phyloP scores from a whole-genome alignment of 75 land plant species.

The Cupressus sempervirens region DNA sequence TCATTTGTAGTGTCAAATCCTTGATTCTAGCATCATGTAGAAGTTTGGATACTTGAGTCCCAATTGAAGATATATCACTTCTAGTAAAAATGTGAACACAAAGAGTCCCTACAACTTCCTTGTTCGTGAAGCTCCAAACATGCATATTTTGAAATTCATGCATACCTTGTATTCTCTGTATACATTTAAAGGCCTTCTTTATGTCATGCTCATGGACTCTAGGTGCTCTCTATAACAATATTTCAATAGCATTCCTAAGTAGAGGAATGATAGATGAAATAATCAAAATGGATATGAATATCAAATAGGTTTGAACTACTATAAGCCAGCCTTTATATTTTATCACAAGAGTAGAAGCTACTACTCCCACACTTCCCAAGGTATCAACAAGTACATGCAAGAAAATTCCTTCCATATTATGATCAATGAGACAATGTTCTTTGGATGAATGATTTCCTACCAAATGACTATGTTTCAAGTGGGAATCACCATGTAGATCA shows the following conservation, averaged over 20 bases:
- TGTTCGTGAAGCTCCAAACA: constrained; percentile 85
- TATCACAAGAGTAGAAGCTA: constrained; percentile 82
- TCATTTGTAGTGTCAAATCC: constrained; percentile 83
- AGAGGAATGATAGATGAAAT: constrained; percentile 80
- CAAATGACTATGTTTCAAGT: constrained; percentile 17
- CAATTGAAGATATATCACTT: constrained; percentile 41
- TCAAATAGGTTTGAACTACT: constrained; percentile 92
- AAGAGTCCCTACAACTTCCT: constrained; percentile 70
- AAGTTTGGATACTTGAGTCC: constrained; percentile 29
- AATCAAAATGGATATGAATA: constrained; percentile 83
- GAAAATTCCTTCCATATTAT: constrained; percentile 96
- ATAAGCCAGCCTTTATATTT: constrained; percentile 90
- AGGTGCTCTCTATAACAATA: constrained; percentile 86
- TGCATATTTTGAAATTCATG: constrained; percentile 60
- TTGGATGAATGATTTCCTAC: constrained; percentile 9
- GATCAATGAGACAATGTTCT: constrained; percentile 68
- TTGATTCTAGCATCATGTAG: constrained; percentile 64
- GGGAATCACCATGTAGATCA: constrained; percentile 11
- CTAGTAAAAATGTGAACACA: constrained; percentile 60
- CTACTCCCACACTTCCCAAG: constrained; percentile 97
- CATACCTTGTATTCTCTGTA: constrained; percentile 56
- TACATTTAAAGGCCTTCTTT: constrained; percentile 39
- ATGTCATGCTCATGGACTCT: constrained; percentile 57
- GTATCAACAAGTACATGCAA: constrained; percentile 93
- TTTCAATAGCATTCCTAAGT: constrained; percentile 77